Base-by-base conservation (phyloP, 2,329 filamentous ascomycete genomes). In the Ilyonectria robusta region DNA sequence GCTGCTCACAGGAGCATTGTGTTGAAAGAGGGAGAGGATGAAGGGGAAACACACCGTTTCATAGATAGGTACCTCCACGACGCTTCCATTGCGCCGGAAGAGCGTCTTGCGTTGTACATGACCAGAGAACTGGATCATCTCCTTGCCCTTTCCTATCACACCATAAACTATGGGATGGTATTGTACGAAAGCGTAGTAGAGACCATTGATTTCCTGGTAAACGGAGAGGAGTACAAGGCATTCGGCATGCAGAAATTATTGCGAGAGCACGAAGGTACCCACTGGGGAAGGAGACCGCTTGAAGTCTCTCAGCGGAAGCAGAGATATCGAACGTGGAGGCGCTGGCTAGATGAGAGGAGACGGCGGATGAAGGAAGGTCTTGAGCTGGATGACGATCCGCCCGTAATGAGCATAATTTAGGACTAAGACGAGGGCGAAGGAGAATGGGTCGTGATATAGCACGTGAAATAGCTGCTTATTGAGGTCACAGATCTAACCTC, bases 71-170 rank as follows among this genome's bases (percentile, higher is more conserved):
- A 13, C 23, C 15, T 42, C 19, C 8, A 11, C 4, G 47, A 48
- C 11, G 9, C 7, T 10, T 42, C 46, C n/a, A 29, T 37, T 13
- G 1, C 40, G 11, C 53, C 62, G 2, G 66, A 68, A 26, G 13
- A 46, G n/a, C 37, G 47, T 9, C 46, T 68, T 11, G 53, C 47
- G 2, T 3, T 3, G 4, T 68, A 66, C 35, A 58, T 66, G 26
- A 13, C 17, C n/a, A 11, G 4, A 1, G 8, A 60, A 23, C 29
- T 67, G 6, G 4, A 11, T 10, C 5, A 0, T 2, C 6, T 61
- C 2, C n/a, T 62, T 3, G 7, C 5, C 1, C 11, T 57, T 23
- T 17, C 4, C 47, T 42, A 31, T 21, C 3, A 59, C 3, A 56
- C 31, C 9, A 26, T 47, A 6, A 21, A 21, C 8, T 66, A 59